Percentiles rank a stretch among this genome's conserved stretches.
Evolutionary conservation across 805 yeast genomes (phyloP).

Genomic region (Spathaspora arborariae): DNA sequence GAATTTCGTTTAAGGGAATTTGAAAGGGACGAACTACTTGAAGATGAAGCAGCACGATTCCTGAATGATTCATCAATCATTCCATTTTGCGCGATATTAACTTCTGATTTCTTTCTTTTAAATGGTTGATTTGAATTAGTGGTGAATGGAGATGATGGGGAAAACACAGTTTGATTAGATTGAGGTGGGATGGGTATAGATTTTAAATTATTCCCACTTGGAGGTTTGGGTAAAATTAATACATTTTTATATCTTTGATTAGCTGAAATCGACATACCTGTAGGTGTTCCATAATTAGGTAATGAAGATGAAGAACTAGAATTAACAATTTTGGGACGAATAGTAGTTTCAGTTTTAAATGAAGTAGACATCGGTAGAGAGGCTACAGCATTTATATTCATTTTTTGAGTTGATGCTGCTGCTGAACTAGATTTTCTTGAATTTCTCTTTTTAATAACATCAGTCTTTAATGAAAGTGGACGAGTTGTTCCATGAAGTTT

Average conservation of each 20-base stretch:
- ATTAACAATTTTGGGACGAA: not conserved
- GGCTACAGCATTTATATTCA: not conserved
- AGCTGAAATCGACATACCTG: not conserved
- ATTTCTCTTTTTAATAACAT: constrained; percentile 51
- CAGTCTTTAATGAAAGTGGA: constrained; percentile 57
- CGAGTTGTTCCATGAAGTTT: constrained; percentile 62
- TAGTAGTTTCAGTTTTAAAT: constrained; percentile 3
- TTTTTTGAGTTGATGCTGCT: not conserved
- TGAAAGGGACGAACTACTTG: constrained; percentile 6
- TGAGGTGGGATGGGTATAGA: constrained; percentile 32
- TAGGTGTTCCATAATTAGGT: constrained; percentile 4
- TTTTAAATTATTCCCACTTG: constrained; percentile 12
- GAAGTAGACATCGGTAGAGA: constrained; percentile 5
- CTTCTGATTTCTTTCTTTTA: constrained; percentile 40
- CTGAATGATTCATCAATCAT: constrained; percentile 1
- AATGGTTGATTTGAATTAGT: constrained; percentile 27
- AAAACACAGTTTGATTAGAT: constrained; percentile 4
- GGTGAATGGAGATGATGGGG: constrained; percentile 10
- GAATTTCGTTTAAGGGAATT: constrained; percentile 10
- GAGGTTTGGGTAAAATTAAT: constrained; percentile 39
- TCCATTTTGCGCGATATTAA: constrained; percentile 13
- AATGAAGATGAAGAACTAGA: constrained; percentile 2
- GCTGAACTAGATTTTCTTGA: constrained; percentile 6
- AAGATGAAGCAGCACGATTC: constrained; percentile 6
- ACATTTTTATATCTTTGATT: constrained; percentile 33